phyloP scores from a whole-genome alignment of 371 early-diverging fungal species.

The Entomophthora muscae region DNA sequence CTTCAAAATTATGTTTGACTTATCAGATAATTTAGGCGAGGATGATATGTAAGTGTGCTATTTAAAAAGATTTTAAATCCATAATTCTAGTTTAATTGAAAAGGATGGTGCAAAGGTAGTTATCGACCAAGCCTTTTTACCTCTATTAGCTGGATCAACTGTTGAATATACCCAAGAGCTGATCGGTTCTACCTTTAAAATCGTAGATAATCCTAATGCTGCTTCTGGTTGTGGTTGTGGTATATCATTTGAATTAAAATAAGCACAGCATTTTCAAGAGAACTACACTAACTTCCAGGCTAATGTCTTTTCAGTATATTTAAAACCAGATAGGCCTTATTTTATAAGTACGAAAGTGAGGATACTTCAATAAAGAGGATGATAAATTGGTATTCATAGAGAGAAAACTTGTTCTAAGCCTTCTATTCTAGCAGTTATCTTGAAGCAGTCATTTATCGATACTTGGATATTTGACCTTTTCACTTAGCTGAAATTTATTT shows the following conservation, averaged over 20 bases:
- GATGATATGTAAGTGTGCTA: slow-evolving; percentile 13
- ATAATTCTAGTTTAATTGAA: slow-evolving; percentile 45
- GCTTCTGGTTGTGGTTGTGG: slow-evolving; percentile 86
- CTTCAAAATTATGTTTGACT: slow-evolving; percentile 2
- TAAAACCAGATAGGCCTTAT: no score
- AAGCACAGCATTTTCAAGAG: no score
- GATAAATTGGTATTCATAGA: no score
- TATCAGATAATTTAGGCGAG: neutral
- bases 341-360: no score
- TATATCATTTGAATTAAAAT: slow-evolving; percentile 16
- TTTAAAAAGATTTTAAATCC: neutral
- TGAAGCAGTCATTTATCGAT: no score
- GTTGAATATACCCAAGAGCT: slow-evolving; percentile 83
- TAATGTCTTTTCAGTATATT: no score
- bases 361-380: no score
- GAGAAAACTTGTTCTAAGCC: no score
- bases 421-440: no score
- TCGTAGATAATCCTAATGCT: slow-evolving; percentile 76
- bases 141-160: slow-evolving; percentile 66
- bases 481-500: no score
- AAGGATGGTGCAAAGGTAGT: slow-evolving; percentile 65
- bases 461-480: no score
- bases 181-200: slow-evolving; percentile 83
- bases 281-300: no score
- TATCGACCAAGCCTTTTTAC: slow-evolving; percentile 63